Conservation (phyloP, 2,329 filamentous ascomycete genomes). For the Aspergillus felis region DNA sequence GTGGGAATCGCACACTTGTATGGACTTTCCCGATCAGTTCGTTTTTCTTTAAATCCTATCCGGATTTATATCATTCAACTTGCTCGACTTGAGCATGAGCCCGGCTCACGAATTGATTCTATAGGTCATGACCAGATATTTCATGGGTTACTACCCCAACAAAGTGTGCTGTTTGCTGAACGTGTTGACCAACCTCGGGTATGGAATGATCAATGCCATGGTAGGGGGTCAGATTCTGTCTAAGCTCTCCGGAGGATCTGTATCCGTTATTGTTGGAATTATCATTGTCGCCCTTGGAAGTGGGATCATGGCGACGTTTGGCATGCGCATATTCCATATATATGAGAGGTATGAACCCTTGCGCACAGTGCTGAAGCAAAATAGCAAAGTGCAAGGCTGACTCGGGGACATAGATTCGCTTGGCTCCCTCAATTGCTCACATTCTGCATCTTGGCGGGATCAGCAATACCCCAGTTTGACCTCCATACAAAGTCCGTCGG, state of each 20-base stretch:
- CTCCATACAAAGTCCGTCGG: constrained; percentile 28
- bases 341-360: constrained; percentile 37
- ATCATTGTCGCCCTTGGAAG: constrained; percentile 35
- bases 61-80: not conserved
- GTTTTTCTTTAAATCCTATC: not conserved
- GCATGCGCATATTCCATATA: constrained; percentile 40
- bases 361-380: not conserved
- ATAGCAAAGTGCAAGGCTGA: not conserved
- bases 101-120: constrained; percentile 1
- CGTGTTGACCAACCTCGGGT: constrained; percentile 42
- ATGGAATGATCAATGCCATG: constrained; percentile 41
- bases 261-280: constrained; percentile 39
- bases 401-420: constrained; percentile 22
- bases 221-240: constrained; percentile 45
- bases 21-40: constrained; percentile 2
- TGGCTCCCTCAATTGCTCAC: constrained; percentile 43
- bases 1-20: constrained; percentile 43
- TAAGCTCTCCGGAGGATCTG: constrained; percentile 33
- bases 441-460: constrained; percentile 39
- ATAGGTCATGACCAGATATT: constrained; percentile 40
- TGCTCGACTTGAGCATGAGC: not conserved
- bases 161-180: constrained; percentile 40
- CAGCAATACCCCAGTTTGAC: constrained; percentile 33
- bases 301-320: constrained; percentile 36
- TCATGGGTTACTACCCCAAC: constrained; percentile 43